These are phyloP conservation scores for Petunia axillaris DNA, from an alignment of 257 asterid genomes.

Conservation along the genomic window DNA sequence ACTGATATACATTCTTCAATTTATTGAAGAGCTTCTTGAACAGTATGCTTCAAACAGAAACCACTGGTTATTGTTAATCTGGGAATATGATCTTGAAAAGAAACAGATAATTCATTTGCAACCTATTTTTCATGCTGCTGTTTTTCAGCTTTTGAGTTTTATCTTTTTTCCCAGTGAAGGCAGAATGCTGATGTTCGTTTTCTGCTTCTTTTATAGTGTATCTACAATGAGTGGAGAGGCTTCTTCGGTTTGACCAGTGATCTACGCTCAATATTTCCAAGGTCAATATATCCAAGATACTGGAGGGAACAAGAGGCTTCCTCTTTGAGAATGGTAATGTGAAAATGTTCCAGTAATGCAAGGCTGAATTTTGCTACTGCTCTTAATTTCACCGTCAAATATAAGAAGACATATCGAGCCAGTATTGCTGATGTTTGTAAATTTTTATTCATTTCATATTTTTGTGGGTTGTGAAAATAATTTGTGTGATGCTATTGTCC, in stretches of 20 bases:
- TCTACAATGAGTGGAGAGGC: constrained; percentile 86
- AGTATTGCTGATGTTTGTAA: neutral
- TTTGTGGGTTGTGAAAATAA: constrained; percentile 10
- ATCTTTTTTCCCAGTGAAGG: constrained; percentile 3
- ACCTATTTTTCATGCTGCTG: neutral
- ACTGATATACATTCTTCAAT: neutral
- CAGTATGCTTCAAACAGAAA: neutral
- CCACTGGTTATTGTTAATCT: neutral
- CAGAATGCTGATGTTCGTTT: constrained; percentile 10
- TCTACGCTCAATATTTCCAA: constrained; percentile 56
- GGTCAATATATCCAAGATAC: constrained; percentile 51
- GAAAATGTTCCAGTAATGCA: neutral
- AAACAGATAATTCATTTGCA: neutral
- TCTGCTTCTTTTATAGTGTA: constrained; percentile 51
- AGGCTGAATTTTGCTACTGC: neutral
- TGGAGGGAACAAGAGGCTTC: constrained; percentile 64
- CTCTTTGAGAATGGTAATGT: constrained; percentile 60
- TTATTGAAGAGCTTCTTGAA: neutral
- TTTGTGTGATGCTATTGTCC: neutral
- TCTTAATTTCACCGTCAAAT: neutral
- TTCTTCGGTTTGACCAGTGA: constrained; percentile 76
- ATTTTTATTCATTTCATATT: neutral
- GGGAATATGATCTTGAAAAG: neutral
- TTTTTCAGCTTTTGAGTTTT: neutral
- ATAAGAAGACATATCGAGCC: neutral